Base-by-base conservation (phyloP, 106 monocot genomes). In the Acorus calamus region DNA sequence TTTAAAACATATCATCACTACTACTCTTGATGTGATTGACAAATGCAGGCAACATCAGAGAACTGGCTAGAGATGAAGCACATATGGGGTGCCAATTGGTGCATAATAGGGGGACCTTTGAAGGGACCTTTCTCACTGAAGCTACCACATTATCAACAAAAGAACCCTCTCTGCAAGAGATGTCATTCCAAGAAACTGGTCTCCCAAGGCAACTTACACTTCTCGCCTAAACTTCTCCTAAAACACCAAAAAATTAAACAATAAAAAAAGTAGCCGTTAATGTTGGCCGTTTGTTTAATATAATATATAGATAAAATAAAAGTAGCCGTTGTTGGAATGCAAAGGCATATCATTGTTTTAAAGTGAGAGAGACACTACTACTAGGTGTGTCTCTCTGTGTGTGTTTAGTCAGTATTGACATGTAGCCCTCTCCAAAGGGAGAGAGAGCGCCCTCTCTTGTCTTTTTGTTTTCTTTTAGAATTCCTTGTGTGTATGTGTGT, bases 121-220 rank as follows among this genome's bases (percentile, higher is more conserved):
- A 70, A 63, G 49, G 94, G 94, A 0, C 94, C 94, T n/a, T 94
- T 94, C 81, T 94, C 94, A 3, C 84, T 94, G 57, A 81, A 78
- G 75, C 65, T 94, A 87, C 89, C 64, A 84, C 89, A 51, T 52
- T 90, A 65, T 65, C 89, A 10, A 62, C 77, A 5, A 79, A 80
- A 78, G 55, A 70, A 78, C 80, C 6, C 82, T 94, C 67, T 78
- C 89, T 0, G 86, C 94, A 57, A 65, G 84, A 45, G 86, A 90
- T 63, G 94, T 94, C 76, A 94, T 94, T 66, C 94, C 94, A 10
- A 90, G 66, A 66, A 87, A 90, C 64, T 94, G 94, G 94, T 81
- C 86, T 71, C 86, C 94, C 49, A 84, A 75, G 62, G 94, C 82
- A 60, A 90, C 89, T 59, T 94, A 94, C 78, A 94, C 79, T 50